Base-by-base conservation (phyloP, 2,329 filamentous ascomycete genomes). In the Penicillium vulpinum region DNA sequence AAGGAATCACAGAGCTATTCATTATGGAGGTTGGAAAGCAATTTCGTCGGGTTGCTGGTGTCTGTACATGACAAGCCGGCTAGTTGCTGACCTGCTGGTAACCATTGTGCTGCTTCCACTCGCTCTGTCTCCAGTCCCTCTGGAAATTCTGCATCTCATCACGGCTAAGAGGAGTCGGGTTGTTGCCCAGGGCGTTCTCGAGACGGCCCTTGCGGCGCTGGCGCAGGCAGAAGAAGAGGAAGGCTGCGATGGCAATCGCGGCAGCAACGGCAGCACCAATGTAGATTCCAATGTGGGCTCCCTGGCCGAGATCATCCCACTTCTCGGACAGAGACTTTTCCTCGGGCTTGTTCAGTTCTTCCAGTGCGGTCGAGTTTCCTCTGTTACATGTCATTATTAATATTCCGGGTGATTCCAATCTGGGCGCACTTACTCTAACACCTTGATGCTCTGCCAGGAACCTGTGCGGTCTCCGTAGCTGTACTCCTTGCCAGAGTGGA, bases 401-500 rank as follows among this genome's bases (percentile, higher is more conserved):
- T 21, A 16, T 21, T 31, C 16, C 7, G 4, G 8, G n/a, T 6
- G 6, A 15, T 9, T n/a, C 2, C n/a, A 28, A 9, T 9, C 2
- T 9, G n/a, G 22, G 21, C 15, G 38, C n/a, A 69, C 75, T 66
- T 70, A 77, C 73, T 60, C 31, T 22, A 65, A 67, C 84, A 84
- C 65, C 47, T 87, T 79, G 70, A 90, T 89, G 73, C 86, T 89
- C 67, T 88, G 64, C 80, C 81, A 90, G 41, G 74, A 77, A 51
- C 89, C 89, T 0, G 81, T 78, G 29, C 77, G 73, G 66, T 90
- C 88, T 5, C 79, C 81, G 63, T 86, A 92, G 24, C 80, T 72
- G 70, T 92, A 92, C 69, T 87, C 84, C 68, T 85, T 87, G 52
- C 77, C 80, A 2, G 84, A 82, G 38, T 79, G 82, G 68, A 85